Percentiles rank a stretch among this genome's conserved stretches.
These are phyloP conservation scores for Penicillium rolfsii DNA, from an alignment of 2,329 filamentous ascomycete genomes.

Conservation along the genomic window DNA sequence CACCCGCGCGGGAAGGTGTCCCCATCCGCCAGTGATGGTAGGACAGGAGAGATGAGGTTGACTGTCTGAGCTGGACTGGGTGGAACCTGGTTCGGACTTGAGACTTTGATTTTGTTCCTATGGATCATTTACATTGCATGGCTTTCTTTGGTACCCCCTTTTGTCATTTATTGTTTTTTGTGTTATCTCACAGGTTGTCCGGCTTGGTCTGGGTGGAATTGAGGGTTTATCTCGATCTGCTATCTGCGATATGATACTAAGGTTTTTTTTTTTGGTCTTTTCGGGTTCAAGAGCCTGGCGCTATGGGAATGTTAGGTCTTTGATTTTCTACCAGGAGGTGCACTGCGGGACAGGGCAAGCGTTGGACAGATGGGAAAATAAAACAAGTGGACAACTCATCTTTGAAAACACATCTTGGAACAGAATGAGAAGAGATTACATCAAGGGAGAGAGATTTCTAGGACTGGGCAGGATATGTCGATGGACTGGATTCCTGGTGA, in stretches of 20 bases:
- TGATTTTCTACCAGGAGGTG: conserved; percentile 11
- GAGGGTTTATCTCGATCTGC: conserved; percentile 5
- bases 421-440: background rate
- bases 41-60: background rate
- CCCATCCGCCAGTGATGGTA: conserved; percentile 63
- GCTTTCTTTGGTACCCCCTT: conserved; percentile 8
- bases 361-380: conserved; percentile 1
- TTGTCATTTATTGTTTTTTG: background rate
- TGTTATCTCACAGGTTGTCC: conserved; percentile 8
- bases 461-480: background rate
- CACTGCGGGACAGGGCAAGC: conserved; percentile 30
- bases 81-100: background rate
- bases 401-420: background rate
- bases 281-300: conserved; percentile 40
- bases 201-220: conserved; percentile 14
- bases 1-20: conserved; percentile 57
- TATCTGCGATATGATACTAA: background rate
- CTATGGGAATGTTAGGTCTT: conserved; percentile 32
- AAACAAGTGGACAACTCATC: conserved; percentile 6
- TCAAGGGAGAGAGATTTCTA: background rate
- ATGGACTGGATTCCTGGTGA: background rate
- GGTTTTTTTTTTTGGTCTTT: conserved; percentile 21
- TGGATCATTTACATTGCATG: conserved; percentile 17
- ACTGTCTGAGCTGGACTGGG: background rate
- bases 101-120: conserved; percentile 11